These are phyloP conservation scores for Ormosia semicastrata DNA, from an alignment of 306 rosid species.

Conservation along the genomic window DNA sequence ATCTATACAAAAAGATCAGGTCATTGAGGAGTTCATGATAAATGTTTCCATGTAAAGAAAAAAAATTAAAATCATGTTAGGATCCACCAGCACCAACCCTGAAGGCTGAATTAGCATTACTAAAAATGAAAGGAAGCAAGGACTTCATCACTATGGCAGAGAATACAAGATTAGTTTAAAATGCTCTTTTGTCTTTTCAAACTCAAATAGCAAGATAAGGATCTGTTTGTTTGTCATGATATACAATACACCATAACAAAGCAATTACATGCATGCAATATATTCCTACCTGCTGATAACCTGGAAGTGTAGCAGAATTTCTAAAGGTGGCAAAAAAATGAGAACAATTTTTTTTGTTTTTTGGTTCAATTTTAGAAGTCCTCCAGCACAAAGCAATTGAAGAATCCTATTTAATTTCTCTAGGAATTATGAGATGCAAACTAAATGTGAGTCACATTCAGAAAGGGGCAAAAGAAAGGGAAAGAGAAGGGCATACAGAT, in stretches of 20 bases:
- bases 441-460: conserved; percentile 1
- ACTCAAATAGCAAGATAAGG: neutral
- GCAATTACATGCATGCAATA: neutral
- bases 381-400: neutral
- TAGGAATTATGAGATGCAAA: conserved; percentile 6
- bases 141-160: neutral
- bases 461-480: neutral
- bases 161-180: neutral
- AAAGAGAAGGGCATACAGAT: neutral
- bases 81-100: neutral
- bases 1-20: neutral
- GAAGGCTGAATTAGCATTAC: neutral
- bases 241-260: neutral
- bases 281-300: neutral
- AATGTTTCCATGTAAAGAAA: neutral
- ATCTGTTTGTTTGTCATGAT: conserved; percentile 1
- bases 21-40: neutral
- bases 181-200: conserved; percentile 2
- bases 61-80: neutral
- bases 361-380: neutral
- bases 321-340: neutral
- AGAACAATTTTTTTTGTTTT: neutral
- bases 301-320: neutral
- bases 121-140: neutral
- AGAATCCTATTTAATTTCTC: neutral